Conservation (phyloP, 2,329 filamentous ascomycete genomes). For the Erysiphe pulchra region DNA sequence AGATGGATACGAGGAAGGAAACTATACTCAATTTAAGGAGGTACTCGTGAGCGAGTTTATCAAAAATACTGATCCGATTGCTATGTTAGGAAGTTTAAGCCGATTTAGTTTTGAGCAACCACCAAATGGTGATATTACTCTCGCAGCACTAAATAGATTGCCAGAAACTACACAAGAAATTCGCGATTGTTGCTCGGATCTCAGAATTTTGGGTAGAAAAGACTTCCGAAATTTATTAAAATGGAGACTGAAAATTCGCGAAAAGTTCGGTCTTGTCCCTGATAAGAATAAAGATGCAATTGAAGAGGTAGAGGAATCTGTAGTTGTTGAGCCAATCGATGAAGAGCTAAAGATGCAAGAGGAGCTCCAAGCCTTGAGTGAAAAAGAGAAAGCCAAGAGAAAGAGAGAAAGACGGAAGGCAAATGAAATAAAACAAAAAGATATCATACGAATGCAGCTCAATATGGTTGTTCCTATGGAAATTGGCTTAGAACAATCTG, state of each 20-base stretch:
- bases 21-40: conserved; percentile 82
- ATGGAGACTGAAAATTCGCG: conserved; percentile 74
- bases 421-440: conserved; percentile 83
- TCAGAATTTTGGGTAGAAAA: conserved; percentile 77
- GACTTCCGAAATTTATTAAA: conserved; percentile 77
- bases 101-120: conserved; percentile 59
- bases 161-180: conserved; percentile 73
- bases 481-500: conserved; percentile 72
- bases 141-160: conserved; percentile 64
- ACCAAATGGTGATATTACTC: conserved; percentile 58
- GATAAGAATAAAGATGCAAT: conserved; percentile 27
- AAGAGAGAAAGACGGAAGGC: conserved; percentile 67
- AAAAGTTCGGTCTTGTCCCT: conserved; percentile 64
- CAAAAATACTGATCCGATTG: conserved; percentile 76
- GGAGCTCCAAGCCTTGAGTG: conserved; percentile 58
- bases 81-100: conserved; percentile 69
- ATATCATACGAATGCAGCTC: conserved; percentile 89
- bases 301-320: conserved; percentile 44
- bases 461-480: conserved; percentile 93
- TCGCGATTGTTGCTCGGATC: conserved; percentile 48
- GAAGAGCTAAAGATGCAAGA: conserved; percentile 80
- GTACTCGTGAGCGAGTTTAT: conserved; percentile 78
- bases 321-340: conserved; percentile 71
- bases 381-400: conserved; percentile 49
- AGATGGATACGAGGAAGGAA: conserved; percentile 91